These are phyloP conservation scores for Alternaria sp. DNA, from an alignment of 2,329 filamentous ascomycete genomes.

Conservation along the genomic window DNA sequence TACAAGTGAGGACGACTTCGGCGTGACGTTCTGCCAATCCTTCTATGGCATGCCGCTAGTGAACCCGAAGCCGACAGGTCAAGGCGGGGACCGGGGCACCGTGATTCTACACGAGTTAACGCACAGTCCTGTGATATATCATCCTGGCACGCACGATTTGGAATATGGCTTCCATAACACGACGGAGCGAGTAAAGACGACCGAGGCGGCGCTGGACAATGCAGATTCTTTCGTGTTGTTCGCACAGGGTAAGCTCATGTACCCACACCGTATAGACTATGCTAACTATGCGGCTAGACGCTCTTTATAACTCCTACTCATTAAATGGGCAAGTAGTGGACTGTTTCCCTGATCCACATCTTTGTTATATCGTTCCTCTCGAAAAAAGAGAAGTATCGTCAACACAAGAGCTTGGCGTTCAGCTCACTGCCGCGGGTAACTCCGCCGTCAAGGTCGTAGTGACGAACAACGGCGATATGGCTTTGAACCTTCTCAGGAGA, in stretches of 20 bases:
- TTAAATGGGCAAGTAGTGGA: background rate
- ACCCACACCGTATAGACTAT: background rate
- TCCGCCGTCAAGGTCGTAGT: conserved; percentile 61
- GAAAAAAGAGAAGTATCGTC: background rate
- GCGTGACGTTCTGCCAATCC: background rate
- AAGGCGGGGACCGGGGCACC: background rate
- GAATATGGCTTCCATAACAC: background rate
- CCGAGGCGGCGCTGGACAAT: background rate
- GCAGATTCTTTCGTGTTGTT: background rate
- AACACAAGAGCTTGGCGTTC: conserved; percentile 27
- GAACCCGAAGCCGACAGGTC: background rate
- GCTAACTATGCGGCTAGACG: background rate
- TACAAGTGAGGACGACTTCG: background rate
- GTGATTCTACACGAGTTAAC: background rate
- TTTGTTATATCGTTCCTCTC: no score
- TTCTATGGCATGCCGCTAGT: background rate
- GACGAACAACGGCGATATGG: conserved; percentile 59
- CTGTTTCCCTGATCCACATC: background rate
- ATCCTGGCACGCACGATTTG: background rate
- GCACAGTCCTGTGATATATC: background rate
- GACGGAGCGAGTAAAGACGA: background rate
- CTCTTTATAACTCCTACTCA: background rate
- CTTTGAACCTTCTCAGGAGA: conserved; percentile 60
- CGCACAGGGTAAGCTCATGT: background rate
- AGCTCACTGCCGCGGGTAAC: conserved; percentile 59